Evolutionary conservation across 176 grass and related monocot genomes (phyloP).

Genomic region (Cymbopogon citratus): DNA sequence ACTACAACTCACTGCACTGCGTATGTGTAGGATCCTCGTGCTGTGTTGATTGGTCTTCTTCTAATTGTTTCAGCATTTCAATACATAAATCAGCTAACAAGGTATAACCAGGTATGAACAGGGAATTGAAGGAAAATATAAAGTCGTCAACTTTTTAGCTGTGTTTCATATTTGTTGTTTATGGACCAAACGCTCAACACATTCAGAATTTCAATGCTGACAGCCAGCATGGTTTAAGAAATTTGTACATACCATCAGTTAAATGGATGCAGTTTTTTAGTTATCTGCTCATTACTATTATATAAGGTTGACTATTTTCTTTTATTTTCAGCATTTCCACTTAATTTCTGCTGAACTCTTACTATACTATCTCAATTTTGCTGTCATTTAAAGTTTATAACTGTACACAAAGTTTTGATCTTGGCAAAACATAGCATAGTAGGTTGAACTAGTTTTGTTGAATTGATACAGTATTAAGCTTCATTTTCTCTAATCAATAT

Average conservation of each 20-base stretch:
- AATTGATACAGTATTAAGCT: neutral
- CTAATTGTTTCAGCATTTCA: constrained; percentile 83
- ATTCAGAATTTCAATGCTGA: neutral
- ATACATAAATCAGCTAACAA: constrained; percentile 81
- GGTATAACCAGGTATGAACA: constrained; percentile 74
- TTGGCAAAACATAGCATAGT: neutral
- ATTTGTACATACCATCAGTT: neutral
- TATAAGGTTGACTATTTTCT: neutral
- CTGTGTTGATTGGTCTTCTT: constrained; percentile 88
- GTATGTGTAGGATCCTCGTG: constrained; percentile 69
- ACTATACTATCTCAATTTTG: neutral
- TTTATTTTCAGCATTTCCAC: neutral
- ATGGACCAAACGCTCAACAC: neutral
- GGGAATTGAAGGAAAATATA: constrained; percentile 7
- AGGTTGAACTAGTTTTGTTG: constrained; percentile 1
- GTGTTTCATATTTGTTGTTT: constrained; percentile 2
- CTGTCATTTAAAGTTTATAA: neutral
- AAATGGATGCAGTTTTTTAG: neutral
- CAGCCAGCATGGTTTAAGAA: neutral
- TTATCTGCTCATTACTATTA: neutral
- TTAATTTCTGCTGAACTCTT: neutral
- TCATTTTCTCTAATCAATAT: neutral
- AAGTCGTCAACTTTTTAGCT: neutral
- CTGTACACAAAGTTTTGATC: neutral
- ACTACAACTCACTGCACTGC: neutral